Evolutionary conservation across 371 early-diverging fungal genomes (phyloP), one percentile per base, ranked within the genome.

Genomic region (Basidiobolus meristosporus): DNA sequence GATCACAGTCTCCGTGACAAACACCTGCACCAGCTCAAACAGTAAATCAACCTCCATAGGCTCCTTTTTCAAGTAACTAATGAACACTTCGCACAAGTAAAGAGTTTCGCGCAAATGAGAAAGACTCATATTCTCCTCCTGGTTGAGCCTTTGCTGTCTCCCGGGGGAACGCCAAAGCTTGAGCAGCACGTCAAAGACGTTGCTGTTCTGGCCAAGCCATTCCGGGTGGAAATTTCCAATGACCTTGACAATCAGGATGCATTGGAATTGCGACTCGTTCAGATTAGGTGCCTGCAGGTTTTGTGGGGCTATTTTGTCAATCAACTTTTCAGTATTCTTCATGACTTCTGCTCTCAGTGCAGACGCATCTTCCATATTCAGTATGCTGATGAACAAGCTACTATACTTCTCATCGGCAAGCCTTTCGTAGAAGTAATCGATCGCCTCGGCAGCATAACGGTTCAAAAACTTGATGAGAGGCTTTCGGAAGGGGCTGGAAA

Each of bases 391-490:
- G 44, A 97, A 87, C 30, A 97, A 50, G 1, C 69, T 62, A 46
- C 68, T 55, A 44, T 59, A 55, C 14, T 54, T 54, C 6, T 62
- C 56, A 39, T 69, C 56, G 5, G 63, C 54, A 10, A 93, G 45
- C 10, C 70, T 67, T 29, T 84, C 73, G 17, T 81, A 66, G 50
- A 98, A 96, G 52, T 81, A 90, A 1, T 70, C 73, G 4, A 87
- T 62, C 0, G 93, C 62, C 33, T 97, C 95, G 0, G 70, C 43
- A 1, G 87, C 64, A 47, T 92, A 90, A 4, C 83, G 65, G 43
- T 87, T 89, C 38, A 97, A 44, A 56, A 82, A 98, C 52, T 77
- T 77, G 53, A 90, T 71, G 33, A 98, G 58, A 14, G 93, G 89
- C 4, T 65, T 54, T 23, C 97, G 62, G 66, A 98, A 97, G 0